Evolutionary conservation across 2,329 filamentous ascomycete genomes (phyloP), one percentile per base, ranked within the genome.

Genomic region (Leptosphaerulina australis): DNA sequence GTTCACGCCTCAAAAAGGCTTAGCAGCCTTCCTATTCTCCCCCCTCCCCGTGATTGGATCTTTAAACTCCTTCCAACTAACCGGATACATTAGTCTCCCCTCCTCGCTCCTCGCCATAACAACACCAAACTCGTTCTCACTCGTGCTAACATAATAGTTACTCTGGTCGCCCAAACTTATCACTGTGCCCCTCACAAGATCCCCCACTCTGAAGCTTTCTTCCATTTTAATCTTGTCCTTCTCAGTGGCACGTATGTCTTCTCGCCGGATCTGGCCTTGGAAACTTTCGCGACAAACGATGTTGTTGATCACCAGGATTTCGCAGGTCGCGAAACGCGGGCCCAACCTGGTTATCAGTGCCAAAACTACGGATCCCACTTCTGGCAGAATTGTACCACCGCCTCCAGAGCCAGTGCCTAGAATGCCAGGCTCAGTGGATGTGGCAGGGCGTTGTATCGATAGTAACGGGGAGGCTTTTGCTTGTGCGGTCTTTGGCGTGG

Each of bases 111-210:
- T 87, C 8, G 93, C 94, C 85, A 97, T 90, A 29, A 99, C 89
- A 50, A 97, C 93, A 2, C 94, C 94, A 30, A 96, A 80, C 70
- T 96, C 89, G 73, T 99, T 97, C 60, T 85, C 85, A 21, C 91
- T 91, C 1, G 94, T 99, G 20, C 87, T 89, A n/a, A 96, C 81
- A 72, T 97, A 99, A 72, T 97, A 99, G 66, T 90, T 96, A 40
- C 88, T 86, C 76, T 97, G 92, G 70, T 99, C 94, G 28, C 94
- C 94, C 11, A 97, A 76, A 6, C 89, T 94, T 50, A 96, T 94
- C 66, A 99, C 91, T 47, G 87, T 83, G 4, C 91, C 94, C 40
- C 90, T 79, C 41, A 99, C 90, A 59, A 97, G 85, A 77, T 99
- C 94, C 0, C 94, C 94, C 0, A 95, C 92, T 59, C 91, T 83